A percentile compares a stretch with the other conserved stretches of the same genome.
Evolutionary conservation across 148 eudicot genomes (phyloP).

Genomic region (Chenopodium formosanum): DNA sequence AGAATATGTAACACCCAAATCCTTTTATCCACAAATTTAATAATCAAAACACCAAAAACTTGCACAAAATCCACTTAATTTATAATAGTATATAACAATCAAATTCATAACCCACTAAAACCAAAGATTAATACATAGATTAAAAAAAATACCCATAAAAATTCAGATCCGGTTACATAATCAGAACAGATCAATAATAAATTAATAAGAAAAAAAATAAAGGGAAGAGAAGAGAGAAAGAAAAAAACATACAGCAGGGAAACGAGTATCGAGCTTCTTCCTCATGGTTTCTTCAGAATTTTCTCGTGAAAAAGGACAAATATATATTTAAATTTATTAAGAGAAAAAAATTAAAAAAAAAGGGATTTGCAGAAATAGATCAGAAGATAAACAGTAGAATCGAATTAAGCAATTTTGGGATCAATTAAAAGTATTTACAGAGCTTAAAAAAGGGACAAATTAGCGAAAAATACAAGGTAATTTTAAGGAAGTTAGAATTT

Average conservation of each 20-base stretch:
- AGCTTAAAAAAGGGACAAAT: neutral
- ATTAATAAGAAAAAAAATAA: neutral
- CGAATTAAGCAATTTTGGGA: constrained; percentile 2
- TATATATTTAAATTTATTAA: neutral
- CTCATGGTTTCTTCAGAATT: constrained; percentile 37
- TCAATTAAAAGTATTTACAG: constrained; percentile 16
- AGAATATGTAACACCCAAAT: neutral
- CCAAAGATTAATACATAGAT: neutral
- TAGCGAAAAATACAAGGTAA: neutral
- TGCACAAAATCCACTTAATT: neutral
- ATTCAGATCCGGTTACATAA: constrained; percentile 26
- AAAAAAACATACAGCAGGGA: constrained; percentile 52
- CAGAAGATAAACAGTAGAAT: constrained; percentile 12
- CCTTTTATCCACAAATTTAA: constrained; percentile 5
- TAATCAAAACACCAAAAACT: neutral
- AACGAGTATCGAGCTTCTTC: constrained; percentile 66
- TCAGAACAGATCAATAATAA: constrained; percentile 10
- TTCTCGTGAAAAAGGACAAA: constrained; percentile 12
- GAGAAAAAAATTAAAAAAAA: neutral
- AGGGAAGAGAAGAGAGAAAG: neutral
- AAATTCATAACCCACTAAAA: constrained; percentile 8
- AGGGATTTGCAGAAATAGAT: constrained; percentile 7
- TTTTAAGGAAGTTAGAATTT: constrained; percentile 7
- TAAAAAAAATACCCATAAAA: neutral
- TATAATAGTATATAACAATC: neutral